A percentile compares a stretch with the other conserved stretches of the same genome.
Conservation (phyloP, 2,329 filamentous ascomycete genomes). For the Parascedosporium putredinis region DNA sequence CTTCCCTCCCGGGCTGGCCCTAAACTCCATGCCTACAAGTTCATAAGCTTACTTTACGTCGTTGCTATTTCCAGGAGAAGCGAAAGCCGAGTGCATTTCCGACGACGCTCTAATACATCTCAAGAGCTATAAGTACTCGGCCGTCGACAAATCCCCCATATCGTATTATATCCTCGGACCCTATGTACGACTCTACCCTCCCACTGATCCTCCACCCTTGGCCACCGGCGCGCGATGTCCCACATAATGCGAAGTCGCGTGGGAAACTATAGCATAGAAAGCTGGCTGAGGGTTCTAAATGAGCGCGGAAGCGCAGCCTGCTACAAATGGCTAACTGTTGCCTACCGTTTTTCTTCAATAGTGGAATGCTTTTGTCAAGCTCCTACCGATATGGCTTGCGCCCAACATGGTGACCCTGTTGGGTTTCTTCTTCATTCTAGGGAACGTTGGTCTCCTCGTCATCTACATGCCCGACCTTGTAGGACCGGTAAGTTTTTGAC, state of each 20-base stretch:
- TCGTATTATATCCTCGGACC: slow-evolving; percentile 90
- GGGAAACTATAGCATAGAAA: too few relatives aligned
- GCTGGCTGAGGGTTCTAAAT: too few relatives aligned
- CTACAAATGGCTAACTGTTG: slow-evolving; percentile 12
- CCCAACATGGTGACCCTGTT: slow-evolving; percentile 96
- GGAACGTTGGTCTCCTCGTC: slow-evolving; percentile 64
- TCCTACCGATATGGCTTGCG: slow-evolving; percentile 90
- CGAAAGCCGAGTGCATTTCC: slow-evolving; percentile 40
- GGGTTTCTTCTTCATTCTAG: slow-evolving; percentile 88
- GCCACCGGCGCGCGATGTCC: background rate
- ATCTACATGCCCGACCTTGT: slow-evolving; percentile 82
- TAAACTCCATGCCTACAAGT: background rate
- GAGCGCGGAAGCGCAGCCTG: background rate
- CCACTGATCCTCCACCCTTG: slow-evolving; percentile 4
- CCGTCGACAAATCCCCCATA: slow-evolving; percentile 88
- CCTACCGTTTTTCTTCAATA: slow-evolving; percentile 28
- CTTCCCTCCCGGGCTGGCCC: background rate
- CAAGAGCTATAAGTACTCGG: slow-evolving; percentile 94
- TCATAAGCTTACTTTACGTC: background rate
- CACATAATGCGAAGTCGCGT: too few relatives aligned
- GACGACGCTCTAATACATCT: slow-evolving; percentile 86
- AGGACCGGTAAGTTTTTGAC: slow-evolving; percentile 68
- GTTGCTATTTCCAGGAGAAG: background rate
- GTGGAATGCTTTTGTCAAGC: slow-evolving; percentile 95
- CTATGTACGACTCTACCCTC: slow-evolving; percentile 57